Percentiles rank a stretch among this genome's conserved stretches.
These are phyloP conservation scores for Talaromyces pinophilus DNA, from an alignment of 2,329 filamentous ascomycete species.

Conservation along the genomic window DNA sequence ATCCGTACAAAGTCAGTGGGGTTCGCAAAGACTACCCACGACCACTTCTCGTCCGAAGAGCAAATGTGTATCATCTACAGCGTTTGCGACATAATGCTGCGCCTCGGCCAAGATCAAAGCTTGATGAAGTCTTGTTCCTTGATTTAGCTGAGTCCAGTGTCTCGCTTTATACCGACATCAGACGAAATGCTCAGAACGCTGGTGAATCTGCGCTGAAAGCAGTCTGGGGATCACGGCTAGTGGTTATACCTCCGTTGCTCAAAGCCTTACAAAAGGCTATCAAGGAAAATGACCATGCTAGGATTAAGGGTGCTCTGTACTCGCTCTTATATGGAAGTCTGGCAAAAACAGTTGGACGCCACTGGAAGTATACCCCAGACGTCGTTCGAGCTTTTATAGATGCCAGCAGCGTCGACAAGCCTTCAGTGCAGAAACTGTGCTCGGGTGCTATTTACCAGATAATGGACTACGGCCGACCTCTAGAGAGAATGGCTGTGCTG, in stretches of 20 bases:
- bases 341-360: slow-evolving; percentile 80
- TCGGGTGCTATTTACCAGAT: slow-evolving; percentile 79
- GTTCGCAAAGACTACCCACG: slow-evolving; percentile 89
- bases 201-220: slow-evolving; percentile 92
- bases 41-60: slow-evolving; percentile 85
- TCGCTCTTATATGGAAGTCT: slow-evolving; percentile 86
- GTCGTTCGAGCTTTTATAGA: slow-evolving; percentile 87
- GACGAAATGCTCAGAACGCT: slow-evolving; percentile 87
- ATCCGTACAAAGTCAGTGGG: slow-evolving; percentile 92
- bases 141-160: slow-evolving; percentile 88
- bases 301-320: slow-evolving; percentile 93
- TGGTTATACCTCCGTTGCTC: slow-evolving; percentile 88
- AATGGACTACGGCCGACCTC: slow-evolving; percentile 85
- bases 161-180: slow-evolving; percentile 90
- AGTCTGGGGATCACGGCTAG: slow-evolving; percentile 79
- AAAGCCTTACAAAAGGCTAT: slow-evolving; percentile 76
- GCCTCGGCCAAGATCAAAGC: slow-evolving; percentile 80
- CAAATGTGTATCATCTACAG: slow-evolving; percentile 91
- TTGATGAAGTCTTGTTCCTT: slow-evolving; percentile 80
- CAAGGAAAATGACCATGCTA: slow-evolving; percentile 76
- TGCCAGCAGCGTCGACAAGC: slow-evolving; percentile 86
- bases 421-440: slow-evolving; percentile 88
- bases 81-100: slow-evolving; percentile 92
- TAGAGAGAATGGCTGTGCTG: slow-evolving; percentile 82
- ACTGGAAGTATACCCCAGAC: slow-evolving; percentile 94